Base-by-base conservation (phyloP, 2,329 filamentous ascomycete genomes). In the Arthroderma sp. region DNA sequence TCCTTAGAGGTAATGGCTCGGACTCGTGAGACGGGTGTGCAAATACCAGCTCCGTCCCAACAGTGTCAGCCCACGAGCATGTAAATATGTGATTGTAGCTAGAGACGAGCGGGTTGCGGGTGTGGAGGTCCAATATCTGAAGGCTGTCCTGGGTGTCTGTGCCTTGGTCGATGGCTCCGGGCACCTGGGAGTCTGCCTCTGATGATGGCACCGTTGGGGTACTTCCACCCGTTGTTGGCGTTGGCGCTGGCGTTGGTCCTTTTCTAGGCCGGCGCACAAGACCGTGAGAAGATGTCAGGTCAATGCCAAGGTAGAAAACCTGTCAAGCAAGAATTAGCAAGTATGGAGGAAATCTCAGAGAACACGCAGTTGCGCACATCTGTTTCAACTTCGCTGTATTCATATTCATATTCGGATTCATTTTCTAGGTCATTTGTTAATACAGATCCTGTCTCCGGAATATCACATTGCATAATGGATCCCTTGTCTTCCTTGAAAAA, bases 41-140 rank as follows among this genome's bases (percentile, higher is more conserved):
- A 55, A 95, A 82, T 36, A 94, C 75, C 51, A 88, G 68, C 53
- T 93, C 86, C 0, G 87, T 94, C 32, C 89, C 89, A 37, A 94
- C 76, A 48, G 86, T 82, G 49, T 84, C 78, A 7, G 78, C 75
- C 89, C 89, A 96, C 38, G 77, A 68, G 51, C 86, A 89, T 51
- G 78, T 79, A 58, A 88, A 91, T 22, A 93, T 68, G 50, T 81
- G 77, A 29, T 83, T 83, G 47, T 82, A 75, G 64, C 93, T 93
- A 22, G 83, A 82, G 48, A 94, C 73, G 29, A 94, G 68, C 0
- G 89, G 89, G 40, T 83, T 82, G 2, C 66, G 57, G 1, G 81
- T 81, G 61, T 94, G 83, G 3, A 95, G 71, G 29, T 86, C 86
- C n/a, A 91, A 70, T 42, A 95, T 80, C 57, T 94, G 86, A 4